phyloP scores from a whole-genome alignment of 805 yeast genomes.

The Yarrowia osloensis region DNA sequence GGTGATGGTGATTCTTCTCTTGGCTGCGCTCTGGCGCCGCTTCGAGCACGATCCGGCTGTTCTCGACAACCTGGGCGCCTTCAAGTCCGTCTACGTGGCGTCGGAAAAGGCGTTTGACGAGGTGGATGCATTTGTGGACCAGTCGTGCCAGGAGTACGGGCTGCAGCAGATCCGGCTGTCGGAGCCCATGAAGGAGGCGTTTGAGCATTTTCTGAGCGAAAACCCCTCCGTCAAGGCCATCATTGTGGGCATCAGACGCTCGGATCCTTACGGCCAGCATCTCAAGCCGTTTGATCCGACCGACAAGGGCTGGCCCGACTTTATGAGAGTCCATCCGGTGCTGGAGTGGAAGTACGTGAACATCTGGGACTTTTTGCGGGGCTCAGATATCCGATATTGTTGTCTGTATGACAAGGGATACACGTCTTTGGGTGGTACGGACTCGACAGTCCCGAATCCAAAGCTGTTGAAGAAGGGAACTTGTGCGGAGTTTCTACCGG shows the following conservation, averaged over 20 bases:
- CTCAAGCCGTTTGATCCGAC: slow-evolving; percentile 68
- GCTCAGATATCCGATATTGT: slow-evolving; percentile 67
- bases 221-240: slow-evolving; percentile 66
- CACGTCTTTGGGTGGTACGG: slow-evolving; percentile 83
- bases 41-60: slow-evolving; percentile 34
- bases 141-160: slow-evolving; percentile 56
- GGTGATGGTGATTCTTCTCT: slow-evolving; percentile 75
- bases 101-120: slow-evolving; percentile 72
- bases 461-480: slow-evolving; percentile 43
- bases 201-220: slow-evolving; percentile 56
- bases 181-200: slow-evolving; percentile 64
- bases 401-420: slow-evolving; percentile 77
- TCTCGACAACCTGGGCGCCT: slow-evolving; percentile 37
- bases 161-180: slow-evolving; percentile 49
- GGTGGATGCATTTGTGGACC: slow-evolving; percentile 63
- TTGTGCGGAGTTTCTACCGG: slow-evolving; percentile 46
- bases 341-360: slow-evolving; percentile 83
- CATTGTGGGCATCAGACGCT: slow-evolving; percentile 81
- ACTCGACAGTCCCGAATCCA: slow-evolving; percentile 74
- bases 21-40: slow-evolving; percentile 53
- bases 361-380: slow-evolving; percentile 75
- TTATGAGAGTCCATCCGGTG: slow-evolving; percentile 82
- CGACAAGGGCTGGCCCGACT: slow-evolving; percentile 89
- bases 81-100: slow-evolving; percentile 72
- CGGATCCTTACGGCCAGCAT: slow-evolving; percentile 78